Evolutionary conservation across 2,329 filamentous ascomycete genomes (phyloP), one percentile per base, ranked within the genome.

Genomic region (Aureobasidium subglaciale): DNA sequence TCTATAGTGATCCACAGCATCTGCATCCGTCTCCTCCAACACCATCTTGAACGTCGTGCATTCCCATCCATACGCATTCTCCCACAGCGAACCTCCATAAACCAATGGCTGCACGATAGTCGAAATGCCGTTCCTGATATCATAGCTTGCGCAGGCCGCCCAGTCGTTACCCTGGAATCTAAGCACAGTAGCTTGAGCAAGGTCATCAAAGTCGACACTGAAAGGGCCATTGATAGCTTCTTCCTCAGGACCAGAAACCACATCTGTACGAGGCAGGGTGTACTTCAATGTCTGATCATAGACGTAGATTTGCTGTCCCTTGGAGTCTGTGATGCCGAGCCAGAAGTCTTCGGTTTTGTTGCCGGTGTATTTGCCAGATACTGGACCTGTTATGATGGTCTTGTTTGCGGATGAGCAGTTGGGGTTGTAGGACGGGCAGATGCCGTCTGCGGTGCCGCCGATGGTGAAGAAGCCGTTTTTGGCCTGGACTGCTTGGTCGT

Each of bases 1-100:
- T 27, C 40, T 11, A 25, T 69, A 48, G 27, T 48, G 10, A 8
- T 32, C 25, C 4, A 48, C 43, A 79, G 43, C 43, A 22, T 15
- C n/a, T 6, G 43, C 43, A 11, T 32, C 29, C 8, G 43, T 48
- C 43, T 48, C 43, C 27, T 20, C 43, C 27, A 48, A 15, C 8
- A 2, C 34, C 43, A 48, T 48, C 43, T 48, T 48, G 43, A 48
- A 48, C 9, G 43, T 27, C 5, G 16, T 32, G 43, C 43, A 48
- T n/a, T 42, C 22, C 5, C 11, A 42, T 11, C 15, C 11, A 15
- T n/a, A 42, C 1, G 40, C 40, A 29, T 27, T 15, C 2, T 10
- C 40, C 40, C 40, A 42, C 11, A 42, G 13, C 7, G 4, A 7
- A 16, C 40, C 24, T 16, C 40, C 40, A 29, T 42, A 42, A 2